Conservation (phyloP, 106 monocot species). For the Narthecium ossifragum region DNA sequence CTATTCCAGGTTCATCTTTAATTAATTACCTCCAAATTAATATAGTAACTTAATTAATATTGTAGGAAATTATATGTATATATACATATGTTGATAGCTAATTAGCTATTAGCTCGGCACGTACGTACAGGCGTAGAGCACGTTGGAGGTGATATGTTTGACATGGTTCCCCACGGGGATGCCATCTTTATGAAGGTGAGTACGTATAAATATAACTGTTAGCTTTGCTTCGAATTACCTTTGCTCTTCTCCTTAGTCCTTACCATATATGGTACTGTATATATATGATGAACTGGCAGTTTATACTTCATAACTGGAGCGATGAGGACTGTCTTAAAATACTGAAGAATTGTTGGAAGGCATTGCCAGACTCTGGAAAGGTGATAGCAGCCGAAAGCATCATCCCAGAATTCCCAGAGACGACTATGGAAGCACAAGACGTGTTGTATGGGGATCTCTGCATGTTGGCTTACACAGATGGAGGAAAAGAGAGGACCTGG, state of each 20-base stretch:
- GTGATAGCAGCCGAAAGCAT: conserved; percentile 14
- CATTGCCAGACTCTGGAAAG: conserved; percentile 15
- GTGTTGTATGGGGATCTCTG: background rate
- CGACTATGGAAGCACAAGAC: background rate
- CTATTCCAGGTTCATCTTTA: conserved; percentile 6
- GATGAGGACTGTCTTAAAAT: conserved; percentile 20
- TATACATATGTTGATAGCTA: background rate
- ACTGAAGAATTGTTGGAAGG: conserved; percentile 28
- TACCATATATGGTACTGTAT: background rate
- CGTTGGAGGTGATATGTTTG: conserved; percentile 51
- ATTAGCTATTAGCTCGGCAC: background rate
- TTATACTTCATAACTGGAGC: conserved; percentile 32
- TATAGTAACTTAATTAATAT: background rate
- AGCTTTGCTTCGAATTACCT: too few relatives aligned
- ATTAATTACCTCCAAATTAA: background rate
- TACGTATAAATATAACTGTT: too few relatives aligned
- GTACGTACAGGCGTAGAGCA: conserved; percentile 18
- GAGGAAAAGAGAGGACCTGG: conserved; percentile 26
- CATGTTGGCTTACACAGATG: conserved; percentile 8
- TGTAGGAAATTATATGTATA: background rate
- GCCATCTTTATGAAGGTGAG: conserved; percentile 51
- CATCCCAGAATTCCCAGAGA: conserved; percentile 10
- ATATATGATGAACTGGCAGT: conserved; percentile 1
- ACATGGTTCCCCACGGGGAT: conserved; percentile 38
- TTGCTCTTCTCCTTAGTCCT: background rate